phyloP scores from a whole-genome alignment of 1,284 basidiomycete species.

The Trametes sp. region DNA sequence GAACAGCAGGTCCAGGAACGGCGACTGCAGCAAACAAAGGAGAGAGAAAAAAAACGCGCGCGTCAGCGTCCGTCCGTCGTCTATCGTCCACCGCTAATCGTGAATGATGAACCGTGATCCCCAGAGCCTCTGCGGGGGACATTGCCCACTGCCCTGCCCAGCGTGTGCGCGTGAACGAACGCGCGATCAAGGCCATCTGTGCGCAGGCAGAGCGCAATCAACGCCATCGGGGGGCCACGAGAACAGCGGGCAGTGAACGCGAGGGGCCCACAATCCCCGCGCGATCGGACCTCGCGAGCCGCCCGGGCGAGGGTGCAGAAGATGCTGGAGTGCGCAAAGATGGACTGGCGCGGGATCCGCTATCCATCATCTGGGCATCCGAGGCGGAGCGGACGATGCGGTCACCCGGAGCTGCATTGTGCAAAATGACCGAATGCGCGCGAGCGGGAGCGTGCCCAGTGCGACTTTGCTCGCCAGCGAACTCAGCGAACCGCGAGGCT shows the following conservation, averaged over 20 bases:
- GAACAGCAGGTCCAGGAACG: conserved; percentile 91
- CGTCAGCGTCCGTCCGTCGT: conserved; percentile 1
- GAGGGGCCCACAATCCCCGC: conserved; percentile 16
- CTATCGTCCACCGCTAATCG: too few species aligned
- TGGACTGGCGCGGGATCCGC: neutral
- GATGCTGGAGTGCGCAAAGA: neutral
- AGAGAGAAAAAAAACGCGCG: neutral
- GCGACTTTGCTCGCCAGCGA: too few species aligned
- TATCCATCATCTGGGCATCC: neutral
- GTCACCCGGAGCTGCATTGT: neutral
- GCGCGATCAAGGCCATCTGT: conserved; percentile 1
- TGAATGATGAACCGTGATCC: too few species aligned
- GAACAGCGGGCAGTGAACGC: neutral
- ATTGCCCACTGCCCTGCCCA: too few species aligned
- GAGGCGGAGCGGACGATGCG: neutral
- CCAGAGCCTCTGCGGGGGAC: too few species aligned
- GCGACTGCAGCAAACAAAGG: conserved; percentile 61
- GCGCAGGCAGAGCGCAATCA: neutral
- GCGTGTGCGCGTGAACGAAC: too few species aligned
- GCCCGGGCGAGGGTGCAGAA: conserved; percentile 2
- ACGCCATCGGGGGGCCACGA: conserved; percentile 1
- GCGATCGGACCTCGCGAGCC: conserved; percentile 22
- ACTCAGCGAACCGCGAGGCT: too few species aligned
- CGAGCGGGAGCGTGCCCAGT: neutral
- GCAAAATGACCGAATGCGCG: neutral